Percentiles rank a stretch among this genome's conserved stretches.
Evolutionary conservation across 495 filamentous ascomycete species (phyloP).

Genomic region (Delitschia confertaspora): DNA sequence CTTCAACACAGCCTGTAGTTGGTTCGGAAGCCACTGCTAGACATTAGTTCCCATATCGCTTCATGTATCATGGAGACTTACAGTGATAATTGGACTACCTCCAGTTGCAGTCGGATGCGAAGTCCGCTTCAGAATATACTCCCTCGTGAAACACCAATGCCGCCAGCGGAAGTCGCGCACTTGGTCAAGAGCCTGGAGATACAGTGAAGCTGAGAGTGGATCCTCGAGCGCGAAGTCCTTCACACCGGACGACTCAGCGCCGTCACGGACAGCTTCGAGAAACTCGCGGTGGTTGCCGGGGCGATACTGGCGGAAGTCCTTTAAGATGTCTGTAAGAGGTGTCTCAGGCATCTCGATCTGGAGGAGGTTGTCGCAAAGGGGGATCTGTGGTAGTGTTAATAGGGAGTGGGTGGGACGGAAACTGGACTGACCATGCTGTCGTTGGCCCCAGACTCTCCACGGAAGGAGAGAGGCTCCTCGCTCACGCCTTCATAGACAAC

Average conservation of each 20-base stretch:
- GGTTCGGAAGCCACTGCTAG: conserved; percentile 70
- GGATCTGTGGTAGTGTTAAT: conserved; percentile 50
- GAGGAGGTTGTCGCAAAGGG: conserved; percentile 74
- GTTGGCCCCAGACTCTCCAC: conserved; percentile 84
- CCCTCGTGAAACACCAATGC: conserved; percentile 89
- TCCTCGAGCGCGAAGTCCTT: conserved; percentile 54
- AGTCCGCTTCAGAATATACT: conserved; percentile 83
- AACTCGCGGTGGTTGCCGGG: conserved; percentile 80
- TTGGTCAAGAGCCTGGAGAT: conserved; percentile 66
- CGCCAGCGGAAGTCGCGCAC: conserved; percentile 88
- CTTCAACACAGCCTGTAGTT: conserved; percentile 65
- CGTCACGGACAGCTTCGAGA: conserved; percentile 56
- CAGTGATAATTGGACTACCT: conserved; percentile 81
- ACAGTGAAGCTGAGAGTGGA: conserved; percentile 49
- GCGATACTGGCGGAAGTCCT: conserved; percentile 77
- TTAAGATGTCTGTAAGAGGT: conserved; percentile 72
- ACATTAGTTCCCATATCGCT: conserved; percentile 1
- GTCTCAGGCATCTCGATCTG: conserved; percentile 73
- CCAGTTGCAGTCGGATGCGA: conserved; percentile 80
- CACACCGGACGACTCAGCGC: conserved; percentile 47
- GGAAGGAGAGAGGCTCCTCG: conserved; percentile 62
- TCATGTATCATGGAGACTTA: conserved; percentile 32
- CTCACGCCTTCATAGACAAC: conserved; percentile 79
- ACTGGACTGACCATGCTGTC: conserved; percentile 62
- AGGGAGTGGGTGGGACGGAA: neutral